phyloP scores from a whole-genome alignment of 108 stramenopile genomes.

The Pseudonitzschia multiseries region DNA sequence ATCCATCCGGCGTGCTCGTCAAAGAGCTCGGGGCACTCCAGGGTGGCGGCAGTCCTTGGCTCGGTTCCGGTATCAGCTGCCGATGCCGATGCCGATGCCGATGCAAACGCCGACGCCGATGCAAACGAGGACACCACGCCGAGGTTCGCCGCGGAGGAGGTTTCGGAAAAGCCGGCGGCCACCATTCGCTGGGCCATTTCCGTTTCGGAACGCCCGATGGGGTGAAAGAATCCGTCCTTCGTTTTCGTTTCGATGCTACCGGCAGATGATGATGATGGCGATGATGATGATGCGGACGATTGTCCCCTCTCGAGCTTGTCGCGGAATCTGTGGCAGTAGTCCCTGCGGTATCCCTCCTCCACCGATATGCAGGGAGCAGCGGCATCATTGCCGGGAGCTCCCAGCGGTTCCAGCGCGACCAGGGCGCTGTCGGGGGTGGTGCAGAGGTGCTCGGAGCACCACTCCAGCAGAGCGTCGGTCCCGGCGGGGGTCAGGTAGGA shows the following conservation, averaged over 20 bases:
- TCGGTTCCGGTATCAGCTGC: slow-evolving; percentile 2
- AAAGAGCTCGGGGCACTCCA: slow-evolving; percentile 53
- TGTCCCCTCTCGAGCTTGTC: slow-evolving; percentile 56
- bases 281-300: neutral
- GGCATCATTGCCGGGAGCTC: slow-evolving; percentile 27
- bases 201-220: slow-evolving; percentile 27
- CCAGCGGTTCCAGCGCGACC: slow-evolving; percentile 57
- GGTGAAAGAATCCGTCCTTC: slow-evolving; percentile 29
- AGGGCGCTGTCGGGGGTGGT: slow-evolving; percentile 34
- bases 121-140: slow-evolving; percentile 20
- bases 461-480: slow-evolving; percentile 31
- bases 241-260: neutral
- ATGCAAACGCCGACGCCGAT: slow-evolving; percentile 26
- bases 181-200: neutral
- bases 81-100: slow-evolving; percentile 36
- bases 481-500: slow-evolving; percentile 52
- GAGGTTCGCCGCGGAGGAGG: neutral
- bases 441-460: slow-evolving; percentile 27
- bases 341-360: slow-evolving; percentile 45
- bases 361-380: slow-evolving; percentile 31
- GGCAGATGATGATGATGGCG: neutral
- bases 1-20: slow-evolving; percentile 76
- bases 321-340: slow-evolving; percentile 54
- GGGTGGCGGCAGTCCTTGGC: slow-evolving; percentile 21
- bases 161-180: neutral